phyloP scores from a whole-genome alignment of 1,284 basidiomycete species.

The Athelia sp. region DNA sequence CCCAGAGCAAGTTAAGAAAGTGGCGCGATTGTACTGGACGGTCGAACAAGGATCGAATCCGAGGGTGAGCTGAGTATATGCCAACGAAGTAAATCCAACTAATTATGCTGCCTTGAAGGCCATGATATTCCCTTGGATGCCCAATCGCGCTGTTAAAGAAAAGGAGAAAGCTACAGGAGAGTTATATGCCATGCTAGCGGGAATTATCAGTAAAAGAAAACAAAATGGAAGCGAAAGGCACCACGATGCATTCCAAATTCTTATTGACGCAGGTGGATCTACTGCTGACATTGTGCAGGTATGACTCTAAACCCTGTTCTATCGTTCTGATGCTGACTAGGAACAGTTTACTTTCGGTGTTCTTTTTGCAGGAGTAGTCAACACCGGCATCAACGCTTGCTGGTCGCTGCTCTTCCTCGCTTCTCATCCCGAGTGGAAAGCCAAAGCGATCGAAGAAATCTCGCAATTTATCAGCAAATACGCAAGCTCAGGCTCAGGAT shows the following conservation, averaged over 20 bases:
- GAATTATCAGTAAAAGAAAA: slow-evolving; percentile 25
- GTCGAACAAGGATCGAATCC: slow-evolving; percentile 30
- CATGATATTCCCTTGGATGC: slow-evolving; percentile 19
- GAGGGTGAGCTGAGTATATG: slow-evolving; percentile 28
- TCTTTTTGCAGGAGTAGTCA: slow-evolving; percentile 24
- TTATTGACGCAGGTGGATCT: too few species aligned
- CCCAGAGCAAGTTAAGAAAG: slow-evolving; percentile 15
- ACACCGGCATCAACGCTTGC: slow-evolving; percentile 9
- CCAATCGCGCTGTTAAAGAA: slow-evolving; percentile 22
- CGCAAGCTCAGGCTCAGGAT: slow-evolving; percentile 15
- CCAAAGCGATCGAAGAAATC: slow-evolving; percentile 18
- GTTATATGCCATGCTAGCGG: slow-evolving; percentile 25
- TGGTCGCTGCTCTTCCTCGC: slow-evolving; percentile 26
- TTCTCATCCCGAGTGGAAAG: slow-evolving; percentile 23
- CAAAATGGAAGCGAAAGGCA: slow-evolving; percentile 21
- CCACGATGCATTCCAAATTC: slow-evolving; percentile 12
- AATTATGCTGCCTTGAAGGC: slow-evolving; percentile 23
- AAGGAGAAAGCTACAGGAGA: slow-evolving; percentile 19
- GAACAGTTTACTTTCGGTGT: slow-evolving; percentile 23
- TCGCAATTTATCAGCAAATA: slow-evolving; percentile 20
- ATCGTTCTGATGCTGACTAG: not conserved
- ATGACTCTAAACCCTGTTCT: not conserved
- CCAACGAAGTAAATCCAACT: slow-evolving; percentile 19
- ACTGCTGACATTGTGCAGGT: too few species aligned
- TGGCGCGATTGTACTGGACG: slow-evolving; percentile 23